Percentiles rank a stretch among this genome's conserved stretches.
Conservation (phyloP, 176 grass and related monocot genomes). For the Pharus latifolius region DNA sequence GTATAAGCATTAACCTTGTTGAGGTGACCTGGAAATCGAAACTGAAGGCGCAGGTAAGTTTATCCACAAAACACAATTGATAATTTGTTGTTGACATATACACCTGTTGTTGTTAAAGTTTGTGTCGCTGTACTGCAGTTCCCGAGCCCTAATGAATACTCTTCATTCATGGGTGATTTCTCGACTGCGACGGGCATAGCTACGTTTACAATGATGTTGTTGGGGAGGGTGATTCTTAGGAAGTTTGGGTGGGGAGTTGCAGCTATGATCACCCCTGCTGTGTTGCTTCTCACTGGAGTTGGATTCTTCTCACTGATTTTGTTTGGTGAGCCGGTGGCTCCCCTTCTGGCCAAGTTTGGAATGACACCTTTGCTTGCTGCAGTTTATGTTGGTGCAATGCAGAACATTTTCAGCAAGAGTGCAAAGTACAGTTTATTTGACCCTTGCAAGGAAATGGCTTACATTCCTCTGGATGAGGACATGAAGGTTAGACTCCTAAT, state of each 20-base stretch:
- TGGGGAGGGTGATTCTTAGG: conserved; percentile 79
- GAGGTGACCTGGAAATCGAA: conserved; percentile 99
- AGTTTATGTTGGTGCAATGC: conserved; percentile 90
- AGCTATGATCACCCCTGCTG: conserved; percentile 85
- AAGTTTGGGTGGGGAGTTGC: conserved; percentile 97
- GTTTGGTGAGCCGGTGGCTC: conserved; percentile 70
- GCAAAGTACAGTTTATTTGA: conserved; percentile 99
- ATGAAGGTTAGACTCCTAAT: conserved; percentile 83
- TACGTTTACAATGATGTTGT: conserved; percentile 98
- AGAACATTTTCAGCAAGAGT: conserved; percentile 99
- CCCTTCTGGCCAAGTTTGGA: conserved; percentile 60
- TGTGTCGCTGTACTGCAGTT: conserved; percentile 42
- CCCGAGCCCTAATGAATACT: conserved; percentile 95
- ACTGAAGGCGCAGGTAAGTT: conserved; percentile 85
- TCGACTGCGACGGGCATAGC: conserved; percentile 93
- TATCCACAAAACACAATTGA: not conserved
- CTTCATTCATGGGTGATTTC: conserved; percentile 99
- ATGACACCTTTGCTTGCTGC: conserved; percentile 92
- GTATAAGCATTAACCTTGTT: conserved; percentile 98
- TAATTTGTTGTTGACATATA: not conserved
- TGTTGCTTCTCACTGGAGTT: conserved; percentile 89
- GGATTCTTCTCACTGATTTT: conserved; percentile 97
- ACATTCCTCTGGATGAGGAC: conserved; percentile 99
- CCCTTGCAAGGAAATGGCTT: conserved; percentile 99
- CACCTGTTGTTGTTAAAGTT: not conserved